These are phyloP conservation scores for Ganoderma meredithae DNA, from an alignment of 1,284 basidiomycete species.

Conservation along the genomic window DNA sequence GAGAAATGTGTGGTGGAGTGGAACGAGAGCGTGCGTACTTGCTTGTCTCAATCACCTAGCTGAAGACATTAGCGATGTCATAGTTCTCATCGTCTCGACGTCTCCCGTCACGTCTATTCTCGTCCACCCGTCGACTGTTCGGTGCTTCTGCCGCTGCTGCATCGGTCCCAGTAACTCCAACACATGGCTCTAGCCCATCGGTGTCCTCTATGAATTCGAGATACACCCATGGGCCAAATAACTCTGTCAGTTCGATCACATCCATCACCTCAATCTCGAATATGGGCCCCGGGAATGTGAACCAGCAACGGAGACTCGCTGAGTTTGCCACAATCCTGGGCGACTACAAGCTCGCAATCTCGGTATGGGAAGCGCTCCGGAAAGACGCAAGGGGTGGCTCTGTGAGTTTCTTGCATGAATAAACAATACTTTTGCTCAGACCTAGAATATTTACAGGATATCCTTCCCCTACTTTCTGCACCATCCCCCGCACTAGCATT, in stretches of 20 bases:
- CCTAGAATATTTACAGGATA: conserved; percentile 56
- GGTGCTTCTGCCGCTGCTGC: conserved; percentile 62
- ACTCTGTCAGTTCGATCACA: conserved; percentile 45
- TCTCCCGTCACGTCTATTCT: conserved; percentile 81
- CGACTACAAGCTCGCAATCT: conserved; percentile 86
- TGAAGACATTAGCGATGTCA: not conserved
- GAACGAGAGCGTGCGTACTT: conserved; percentile 81
- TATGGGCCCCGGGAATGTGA: conserved; percentile 45
- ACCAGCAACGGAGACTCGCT: conserved; percentile 86
- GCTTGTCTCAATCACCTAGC: too few species aligned
- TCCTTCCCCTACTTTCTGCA: conserved; percentile 72
- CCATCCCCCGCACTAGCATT: conserved; percentile 66
- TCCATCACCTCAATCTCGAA: conserved; percentile 41
- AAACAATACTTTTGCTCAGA: not conserved
- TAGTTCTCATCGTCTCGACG: conserved; percentile 86
- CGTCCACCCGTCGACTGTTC: conserved; percentile 92
- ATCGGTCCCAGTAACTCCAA: conserved; percentile 48
- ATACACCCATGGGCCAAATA: conserved; percentile 47
- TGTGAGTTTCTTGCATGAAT: conserved; percentile 48
- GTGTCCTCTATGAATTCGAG: conserved; percentile 54
- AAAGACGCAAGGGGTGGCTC: conserved; percentile 84
- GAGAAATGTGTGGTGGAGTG: conserved; percentile 93
- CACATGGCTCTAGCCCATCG: conserved; percentile 42
- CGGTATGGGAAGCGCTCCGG: conserved; percentile 87
- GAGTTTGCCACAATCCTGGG: conserved; percentile 95